phyloP scores from a whole-genome alignment of 805 yeast genomes.

The Suhomyces kilbournensis region DNA sequence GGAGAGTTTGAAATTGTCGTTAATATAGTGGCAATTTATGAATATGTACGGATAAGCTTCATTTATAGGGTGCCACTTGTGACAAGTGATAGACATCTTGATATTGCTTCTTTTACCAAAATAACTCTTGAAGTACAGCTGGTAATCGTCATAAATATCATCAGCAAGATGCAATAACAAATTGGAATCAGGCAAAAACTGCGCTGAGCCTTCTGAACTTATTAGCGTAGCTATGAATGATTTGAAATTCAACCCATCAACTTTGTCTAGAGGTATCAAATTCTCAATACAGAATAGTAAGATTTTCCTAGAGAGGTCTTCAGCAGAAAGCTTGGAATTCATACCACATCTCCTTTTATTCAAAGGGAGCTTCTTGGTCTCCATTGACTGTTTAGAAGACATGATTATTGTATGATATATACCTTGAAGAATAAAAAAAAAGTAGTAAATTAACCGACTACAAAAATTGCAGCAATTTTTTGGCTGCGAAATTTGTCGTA shows the following conservation, averaged over 20 bases:
- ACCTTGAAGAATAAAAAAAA: background rate
- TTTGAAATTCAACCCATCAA: conserved; percentile 13
- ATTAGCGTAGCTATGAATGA: conserved; percentile 10
- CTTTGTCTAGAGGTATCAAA: conserved; percentile 18
- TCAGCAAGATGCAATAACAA: conserved; percentile 15
- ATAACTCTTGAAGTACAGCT: conserved; percentile 16
- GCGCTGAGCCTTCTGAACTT: background rate
- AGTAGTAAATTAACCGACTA: background rate
- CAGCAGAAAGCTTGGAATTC: conserved; percentile 2
- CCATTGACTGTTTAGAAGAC: background rate
- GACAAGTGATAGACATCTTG: conserved; percentile 17
- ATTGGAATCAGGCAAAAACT: conserved; percentile 14
- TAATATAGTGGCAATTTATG: conserved; percentile 17
- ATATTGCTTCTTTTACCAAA: conserved; percentile 9
- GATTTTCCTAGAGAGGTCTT: conserved; percentile 6
- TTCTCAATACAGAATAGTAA: conserved; percentile 19
- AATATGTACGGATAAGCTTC: conserved; percentile 14
- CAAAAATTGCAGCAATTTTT: background rate
- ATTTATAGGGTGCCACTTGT: conserved; percentile 16
- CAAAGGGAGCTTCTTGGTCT: background rate
- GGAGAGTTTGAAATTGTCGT: conserved; percentile 13
- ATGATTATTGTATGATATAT: background rate
- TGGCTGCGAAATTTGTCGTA: background rate
- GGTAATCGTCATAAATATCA: conserved; percentile 19
- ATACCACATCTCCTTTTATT: background rate